Evolutionary conservation across 2,329 filamentous ascomycete species (phyloP).

Genomic region (Aspergillus aculeatus): DNA sequence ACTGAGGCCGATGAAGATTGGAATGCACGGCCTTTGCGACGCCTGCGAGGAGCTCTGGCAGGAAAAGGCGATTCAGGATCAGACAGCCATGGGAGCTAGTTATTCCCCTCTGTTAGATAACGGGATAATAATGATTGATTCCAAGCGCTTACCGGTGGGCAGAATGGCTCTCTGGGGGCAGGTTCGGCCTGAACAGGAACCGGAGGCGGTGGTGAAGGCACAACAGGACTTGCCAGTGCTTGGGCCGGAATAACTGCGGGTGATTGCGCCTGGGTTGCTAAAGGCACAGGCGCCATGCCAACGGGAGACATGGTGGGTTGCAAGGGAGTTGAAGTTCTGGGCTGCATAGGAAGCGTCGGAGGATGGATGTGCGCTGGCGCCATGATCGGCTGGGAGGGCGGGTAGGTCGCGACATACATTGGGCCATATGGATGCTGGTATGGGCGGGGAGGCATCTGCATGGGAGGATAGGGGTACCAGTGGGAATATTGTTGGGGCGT

Average conservation of each 20-base stretch:
- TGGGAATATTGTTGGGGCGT: constrained; percentile 46
- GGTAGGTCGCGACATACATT: constrained; percentile 46
- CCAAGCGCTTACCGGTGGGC: constrained; percentile 46
- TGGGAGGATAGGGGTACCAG: constrained; percentile 47
- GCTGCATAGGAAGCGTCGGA: constrained; percentile 37
- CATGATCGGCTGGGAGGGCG: constrained; percentile 42
- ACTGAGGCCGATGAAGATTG: constrained; percentile 36
- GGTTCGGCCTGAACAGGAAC: constrained; percentile 24
- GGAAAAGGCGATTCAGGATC: constrained; percentile 56
- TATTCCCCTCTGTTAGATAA: neutral
- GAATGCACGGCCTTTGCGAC: constrained; percentile 42
- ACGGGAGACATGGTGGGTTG: constrained; percentile 39
- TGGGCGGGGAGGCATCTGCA: constrained; percentile 41
- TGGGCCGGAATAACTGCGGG: constrained; percentile 25
- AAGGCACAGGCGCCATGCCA: constrained; percentile 26
- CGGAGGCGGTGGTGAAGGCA: constrained; percentile 32
- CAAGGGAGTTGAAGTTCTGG: constrained; percentile 38
- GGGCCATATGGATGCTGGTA: constrained; percentile 41
- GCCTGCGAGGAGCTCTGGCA: constrained; percentile 48
- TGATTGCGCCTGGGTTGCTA: constrained; percentile 31
- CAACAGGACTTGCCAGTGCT: constrained; percentile 30
- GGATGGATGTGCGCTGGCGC: constrained; percentile 38
- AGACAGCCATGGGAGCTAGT: constrained; percentile 60
- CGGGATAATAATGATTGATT: neutral
- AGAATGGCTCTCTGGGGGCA: constrained; percentile 46